These are phyloP conservation scores for Phyllosticta citrichinensis DNA, from an alignment of 2,329 filamentous ascomycete genomes.

Conservation along the genomic window DNA sequence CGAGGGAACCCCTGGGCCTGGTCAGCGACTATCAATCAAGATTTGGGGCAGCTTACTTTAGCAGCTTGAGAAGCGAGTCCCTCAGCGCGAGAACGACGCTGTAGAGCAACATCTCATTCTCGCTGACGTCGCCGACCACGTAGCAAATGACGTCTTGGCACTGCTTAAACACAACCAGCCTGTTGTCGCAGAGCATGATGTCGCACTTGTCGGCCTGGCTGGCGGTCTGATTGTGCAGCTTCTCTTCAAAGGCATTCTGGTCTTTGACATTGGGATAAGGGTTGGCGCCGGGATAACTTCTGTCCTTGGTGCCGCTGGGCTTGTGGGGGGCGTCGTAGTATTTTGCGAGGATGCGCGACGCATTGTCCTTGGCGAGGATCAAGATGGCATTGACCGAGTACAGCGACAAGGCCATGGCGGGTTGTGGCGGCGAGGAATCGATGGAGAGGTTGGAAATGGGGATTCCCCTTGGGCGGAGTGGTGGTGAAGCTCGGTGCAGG, in stretches of 20 bases:
- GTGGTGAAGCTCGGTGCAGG: conserved; percentile 1
- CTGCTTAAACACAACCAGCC: conserved; percentile 94
- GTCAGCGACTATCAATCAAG: neutral
- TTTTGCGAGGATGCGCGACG: conserved; percentile 84
- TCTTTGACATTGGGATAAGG: conserved; percentile 85
- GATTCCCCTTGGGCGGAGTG: conserved; percentile 7
- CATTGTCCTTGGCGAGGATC: conserved; percentile 61
- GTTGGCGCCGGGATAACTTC: conserved; percentile 54
- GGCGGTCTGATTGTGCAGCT: conserved; percentile 82
- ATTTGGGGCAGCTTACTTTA: conserved; percentile 57
- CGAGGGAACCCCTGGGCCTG: conserved; percentile 68
- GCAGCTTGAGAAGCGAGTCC: conserved; percentile 79
- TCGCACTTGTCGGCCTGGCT: conserved; percentile 73
- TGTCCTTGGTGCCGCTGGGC: conserved; percentile 50
- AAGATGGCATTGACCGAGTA: conserved; percentile 43
- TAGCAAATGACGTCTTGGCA: conserved; percentile 97
- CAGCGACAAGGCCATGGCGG: conserved; percentile 38
- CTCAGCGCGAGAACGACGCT: conserved; percentile 86
- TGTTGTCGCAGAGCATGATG: conserved; percentile 95
- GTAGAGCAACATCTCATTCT: conserved; percentile 96
- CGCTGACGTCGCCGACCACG: conserved; percentile 79
- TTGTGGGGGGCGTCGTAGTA: conserved; percentile 70
- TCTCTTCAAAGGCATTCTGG: conserved; percentile 95
- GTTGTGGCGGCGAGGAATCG: neutral
- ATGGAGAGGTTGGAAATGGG: neutral